Conservation (phyloP, 2,329 filamentous ascomycete species). For the Akanthomyces muscarius region DNA sequence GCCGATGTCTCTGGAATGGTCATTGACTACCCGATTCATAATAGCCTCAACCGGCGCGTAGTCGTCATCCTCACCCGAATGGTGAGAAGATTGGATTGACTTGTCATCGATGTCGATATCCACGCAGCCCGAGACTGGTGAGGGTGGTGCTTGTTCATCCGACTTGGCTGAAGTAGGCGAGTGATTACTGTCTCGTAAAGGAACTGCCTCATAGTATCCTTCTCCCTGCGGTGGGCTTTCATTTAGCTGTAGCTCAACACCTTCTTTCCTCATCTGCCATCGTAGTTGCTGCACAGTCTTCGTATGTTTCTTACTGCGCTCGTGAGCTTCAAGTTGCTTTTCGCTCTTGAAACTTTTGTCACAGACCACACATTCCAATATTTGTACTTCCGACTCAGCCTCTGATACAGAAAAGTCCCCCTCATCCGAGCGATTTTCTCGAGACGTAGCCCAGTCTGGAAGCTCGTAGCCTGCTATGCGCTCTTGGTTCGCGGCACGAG, state of each 20-base stretch:
- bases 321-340: constrained; percentile 85
- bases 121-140: not conserved
- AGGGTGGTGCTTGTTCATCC: not conserved
- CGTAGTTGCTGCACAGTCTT: constrained; percentile 80
- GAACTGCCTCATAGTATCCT: not conserved
- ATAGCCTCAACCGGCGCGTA: constrained; percentile 45
- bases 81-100: not conserved
- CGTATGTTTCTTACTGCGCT: constrained; percentile 93
- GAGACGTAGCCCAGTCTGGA: constrained; percentile 70
- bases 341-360: constrained; percentile 82
- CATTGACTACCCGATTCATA: constrained; percentile 35
- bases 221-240: not conserved
- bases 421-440: constrained; percentile 49
- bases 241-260: constrained; percentile 53
- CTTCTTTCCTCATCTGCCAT: constrained; percentile 79
- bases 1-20: too few relatives aligned
- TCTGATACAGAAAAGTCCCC: constrained; percentile 60
- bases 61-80: constrained; percentile 31
- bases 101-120: not conserved
- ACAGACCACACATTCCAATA: constrained; percentile 74
- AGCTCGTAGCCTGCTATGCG: constrained; percentile 62
- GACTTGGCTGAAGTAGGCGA: not conserved
- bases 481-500: constrained; percentile 75
- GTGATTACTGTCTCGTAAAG: not conserved
- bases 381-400: constrained; percentile 52